phyloP scores from a whole-genome alignment of 441 rosid species.

The Corymbia calophylla region DNA sequence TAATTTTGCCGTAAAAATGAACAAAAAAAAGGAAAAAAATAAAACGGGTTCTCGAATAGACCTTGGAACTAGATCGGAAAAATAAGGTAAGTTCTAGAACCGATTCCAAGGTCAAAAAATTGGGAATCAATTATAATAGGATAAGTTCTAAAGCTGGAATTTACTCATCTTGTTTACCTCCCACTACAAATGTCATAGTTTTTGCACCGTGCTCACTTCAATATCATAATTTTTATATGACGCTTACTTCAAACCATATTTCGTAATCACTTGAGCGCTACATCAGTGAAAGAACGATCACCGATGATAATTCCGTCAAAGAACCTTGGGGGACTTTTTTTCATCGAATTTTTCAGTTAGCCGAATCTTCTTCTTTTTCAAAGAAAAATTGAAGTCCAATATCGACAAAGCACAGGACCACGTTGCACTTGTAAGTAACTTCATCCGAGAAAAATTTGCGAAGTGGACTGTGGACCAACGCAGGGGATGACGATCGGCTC shows the following conservation, averaged over 20 bases:
- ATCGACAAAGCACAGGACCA: background rate
- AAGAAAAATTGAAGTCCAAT: background rate
- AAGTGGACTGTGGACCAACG: background rate
- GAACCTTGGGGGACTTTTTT: background rate
- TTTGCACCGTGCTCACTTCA: fast-evolving
- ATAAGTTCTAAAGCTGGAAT: too few species aligned
- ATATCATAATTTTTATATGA: fast-evolving
- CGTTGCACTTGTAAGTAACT: background rate
- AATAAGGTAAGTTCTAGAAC: too few species aligned
- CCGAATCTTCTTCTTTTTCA: background rate
- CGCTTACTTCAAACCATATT: fast-evolving
- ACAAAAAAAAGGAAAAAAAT: too few species aligned
- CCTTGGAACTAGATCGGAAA: too few species aligned
- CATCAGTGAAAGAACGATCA: background rate
- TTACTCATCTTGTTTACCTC: too few species aligned
- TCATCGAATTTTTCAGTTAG: background rate
- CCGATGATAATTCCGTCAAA: background rate
- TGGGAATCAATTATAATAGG: too few species aligned
- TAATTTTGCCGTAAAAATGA: too few species aligned
- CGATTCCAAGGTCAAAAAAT: too few species aligned
- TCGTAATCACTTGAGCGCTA: background rate
- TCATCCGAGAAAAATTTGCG: background rate
- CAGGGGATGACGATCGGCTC: background rate
- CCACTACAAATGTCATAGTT: background rate
- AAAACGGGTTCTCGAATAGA: too few species aligned